Conservation (phyloP, 1,284 basidiomycete species). For the Leccinum subfulvum region DNA sequence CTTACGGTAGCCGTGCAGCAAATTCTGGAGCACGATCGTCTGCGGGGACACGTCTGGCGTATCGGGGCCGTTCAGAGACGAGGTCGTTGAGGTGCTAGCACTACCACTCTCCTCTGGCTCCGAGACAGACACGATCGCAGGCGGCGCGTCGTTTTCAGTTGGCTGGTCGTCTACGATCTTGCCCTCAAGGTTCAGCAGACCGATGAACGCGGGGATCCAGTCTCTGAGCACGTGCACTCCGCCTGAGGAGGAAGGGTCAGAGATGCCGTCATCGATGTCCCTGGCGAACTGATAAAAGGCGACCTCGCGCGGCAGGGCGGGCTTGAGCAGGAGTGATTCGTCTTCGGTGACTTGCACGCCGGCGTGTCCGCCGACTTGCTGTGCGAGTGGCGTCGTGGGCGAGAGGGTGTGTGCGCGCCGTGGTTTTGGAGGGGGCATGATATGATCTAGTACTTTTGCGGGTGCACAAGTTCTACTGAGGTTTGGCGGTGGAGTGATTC, state of each 20-base stretch:
- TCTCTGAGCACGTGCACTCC: constrained; percentile 38
- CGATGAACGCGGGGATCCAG: constrained; percentile 74
- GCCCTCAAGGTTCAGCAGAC: constrained; percentile 72
- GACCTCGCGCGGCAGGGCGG: constrained; percentile 70
- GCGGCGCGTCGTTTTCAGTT: neutral
- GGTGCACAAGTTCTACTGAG: no score
- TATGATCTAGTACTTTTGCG: neutral
- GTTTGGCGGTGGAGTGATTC: neutral
- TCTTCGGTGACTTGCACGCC: constrained; percentile 76
- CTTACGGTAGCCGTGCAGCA: constrained; percentile 68
- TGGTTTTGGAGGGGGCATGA: constrained; percentile 5
- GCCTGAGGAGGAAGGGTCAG: constrained; percentile 1
- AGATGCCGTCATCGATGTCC: constrained; percentile 29
- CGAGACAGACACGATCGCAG: constrained; percentile 33
- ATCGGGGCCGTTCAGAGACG: neutral
- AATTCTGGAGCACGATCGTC: constrained; percentile 84
- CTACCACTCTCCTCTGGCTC: neutral
- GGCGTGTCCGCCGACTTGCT: constrained; percentile 88
- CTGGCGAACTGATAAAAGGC: constrained; percentile 74
- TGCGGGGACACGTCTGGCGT: constrained; percentile 38
- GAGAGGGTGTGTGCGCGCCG: constrained; percentile 23
- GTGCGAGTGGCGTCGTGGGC: constrained; percentile 26
- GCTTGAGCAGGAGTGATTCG: constrained; percentile 84
- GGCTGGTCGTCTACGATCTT: constrained; percentile 36
- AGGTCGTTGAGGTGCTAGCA: neutral